Percentiles rank a stretch among this genome's conserved stretches.
Conservation (phyloP, 805 yeast species). For the Saccharomycopsis sp. region DNA sequence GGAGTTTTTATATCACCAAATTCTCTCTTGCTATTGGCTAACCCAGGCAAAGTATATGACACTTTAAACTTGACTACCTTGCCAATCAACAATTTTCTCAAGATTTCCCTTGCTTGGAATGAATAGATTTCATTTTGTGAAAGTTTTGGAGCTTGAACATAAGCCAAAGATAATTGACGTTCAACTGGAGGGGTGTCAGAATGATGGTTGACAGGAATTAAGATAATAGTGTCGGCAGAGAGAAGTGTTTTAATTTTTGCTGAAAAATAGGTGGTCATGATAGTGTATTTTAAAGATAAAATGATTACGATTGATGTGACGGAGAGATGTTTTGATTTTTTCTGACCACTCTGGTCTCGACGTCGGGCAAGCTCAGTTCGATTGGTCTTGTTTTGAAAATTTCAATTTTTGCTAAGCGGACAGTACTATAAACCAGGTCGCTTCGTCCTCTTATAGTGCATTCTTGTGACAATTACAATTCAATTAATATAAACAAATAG, state of each 20-base stretch:
- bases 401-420: too few species aligned
- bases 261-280: conserved; percentile 22
- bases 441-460: too few species aligned
- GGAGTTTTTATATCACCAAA: conserved; percentile 70
- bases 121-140: conserved; percentile 40
- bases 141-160: conserved; percentile 52
- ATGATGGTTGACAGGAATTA: conserved; percentile 42
- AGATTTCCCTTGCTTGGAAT: conserved; percentile 52
- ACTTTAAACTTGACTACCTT: conserved; percentile 54
- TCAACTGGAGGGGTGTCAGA: conserved; percentile 38
- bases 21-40: conserved; percentile 42
- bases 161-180: conserved; percentile 56
- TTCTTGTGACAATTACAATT: too few species aligned
- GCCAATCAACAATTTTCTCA: conserved; percentile 58
- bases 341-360: too few species aligned
- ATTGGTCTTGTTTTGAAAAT: too few species aligned
- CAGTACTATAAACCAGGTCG: too few species aligned
- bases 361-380: too few species aligned
- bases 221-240: conserved; percentile 64
- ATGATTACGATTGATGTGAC: too few species aligned
- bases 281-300: background rate
- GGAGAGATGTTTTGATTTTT: too few species aligned
- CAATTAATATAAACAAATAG: background rate
- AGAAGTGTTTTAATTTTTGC: conserved; percentile 67
- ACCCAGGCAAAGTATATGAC: conserved; percentile 41